Percentiles rank a stretch among this genome's conserved stretches.
Conservation (phyloP, 148 eudicot genomes). For the Diospyros kaki region DNA sequence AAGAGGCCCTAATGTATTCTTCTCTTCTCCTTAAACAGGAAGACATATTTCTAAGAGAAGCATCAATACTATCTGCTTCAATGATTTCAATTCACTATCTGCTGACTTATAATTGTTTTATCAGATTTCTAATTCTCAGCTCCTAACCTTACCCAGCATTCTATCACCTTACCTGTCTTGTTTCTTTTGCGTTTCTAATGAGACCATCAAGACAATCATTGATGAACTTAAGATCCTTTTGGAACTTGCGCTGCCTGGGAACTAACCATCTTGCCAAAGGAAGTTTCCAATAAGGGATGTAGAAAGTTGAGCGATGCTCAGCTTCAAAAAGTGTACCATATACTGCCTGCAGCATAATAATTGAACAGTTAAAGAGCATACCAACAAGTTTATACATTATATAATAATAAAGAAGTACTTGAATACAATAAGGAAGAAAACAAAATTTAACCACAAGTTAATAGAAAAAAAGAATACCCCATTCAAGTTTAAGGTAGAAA, state of each 20-base stretch:
- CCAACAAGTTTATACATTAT: not conserved
- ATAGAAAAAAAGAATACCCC: not conserved
- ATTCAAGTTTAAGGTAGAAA: not conserved
- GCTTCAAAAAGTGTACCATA: constrained; percentile 99
- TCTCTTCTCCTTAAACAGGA: not conserved
- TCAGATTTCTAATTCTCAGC: not conserved
- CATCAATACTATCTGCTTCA: not conserved
- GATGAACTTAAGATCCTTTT: constrained; percentile 72
- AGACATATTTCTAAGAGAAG: not conserved
- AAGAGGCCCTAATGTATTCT: not conserved
- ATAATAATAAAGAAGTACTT: not conserved
- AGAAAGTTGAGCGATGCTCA: constrained; percentile 98
- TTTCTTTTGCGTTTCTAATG: constrained; percentile 92
- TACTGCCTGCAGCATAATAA: constrained; percentile 60
- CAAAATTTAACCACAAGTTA: not conserved
- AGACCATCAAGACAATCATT: constrained; percentile 97
- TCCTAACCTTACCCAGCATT: constrained; percentile 4
- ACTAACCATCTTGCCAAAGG: constrained; percentile 91
- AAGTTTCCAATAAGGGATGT: constrained; percentile 94
- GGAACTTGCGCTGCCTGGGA: constrained; percentile 93
- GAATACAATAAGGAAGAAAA: not conserved
- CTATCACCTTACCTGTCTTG: constrained; percentile 68
- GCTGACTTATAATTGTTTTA: not conserved
- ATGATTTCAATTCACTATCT: not conserved
- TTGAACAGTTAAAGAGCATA: constrained; percentile 5